Evolutionary conservation across 306 rosid genomes (phyloP).

Genomic region (Fragaria ananassa): DNA sequence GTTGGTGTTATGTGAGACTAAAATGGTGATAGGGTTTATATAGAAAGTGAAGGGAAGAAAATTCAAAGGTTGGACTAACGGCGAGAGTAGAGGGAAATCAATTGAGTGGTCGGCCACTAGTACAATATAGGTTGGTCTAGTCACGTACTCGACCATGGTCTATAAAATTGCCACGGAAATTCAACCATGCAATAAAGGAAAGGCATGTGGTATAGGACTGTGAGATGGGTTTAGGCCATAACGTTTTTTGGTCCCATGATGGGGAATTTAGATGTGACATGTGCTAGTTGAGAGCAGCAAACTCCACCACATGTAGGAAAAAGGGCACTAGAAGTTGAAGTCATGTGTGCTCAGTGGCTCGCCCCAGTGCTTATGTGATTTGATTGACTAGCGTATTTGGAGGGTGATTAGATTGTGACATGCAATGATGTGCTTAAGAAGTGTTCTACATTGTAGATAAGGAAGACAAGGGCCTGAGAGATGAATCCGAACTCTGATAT

Average conservation of each 20-base stretch:
- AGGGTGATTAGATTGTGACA: constrained; percentile 10
- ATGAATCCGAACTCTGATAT: neutral
- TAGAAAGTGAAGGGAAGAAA: constrained; percentile 2
- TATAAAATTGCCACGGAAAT: neutral
- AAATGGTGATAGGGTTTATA: neutral
- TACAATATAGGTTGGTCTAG: constrained; percentile 14
- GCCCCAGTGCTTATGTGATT: neutral
- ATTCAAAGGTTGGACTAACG: neutral
- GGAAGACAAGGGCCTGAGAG: neutral
- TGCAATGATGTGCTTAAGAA: neutral
- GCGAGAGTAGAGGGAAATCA: constrained; percentile 75
- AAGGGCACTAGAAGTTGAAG: neutral
- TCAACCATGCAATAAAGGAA: neutral
- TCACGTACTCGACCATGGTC: constrained; percentile 24
- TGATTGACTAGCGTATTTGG: neutral
- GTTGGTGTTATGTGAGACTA: neutral
- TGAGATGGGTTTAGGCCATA: neutral
- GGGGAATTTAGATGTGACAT: neutral
- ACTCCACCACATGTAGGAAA: neutral
- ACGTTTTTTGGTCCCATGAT: neutral
- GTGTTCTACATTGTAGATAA: neutral
- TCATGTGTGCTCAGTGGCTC: neutral
- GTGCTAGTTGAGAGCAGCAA: neutral
- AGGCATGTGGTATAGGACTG: neutral
- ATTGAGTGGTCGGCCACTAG: constrained; percentile 37